Evolutionary conservation across 2,329 filamentous ascomycete species (phyloP).

Genomic region (Conoideocrella luteorostrata): DNA sequence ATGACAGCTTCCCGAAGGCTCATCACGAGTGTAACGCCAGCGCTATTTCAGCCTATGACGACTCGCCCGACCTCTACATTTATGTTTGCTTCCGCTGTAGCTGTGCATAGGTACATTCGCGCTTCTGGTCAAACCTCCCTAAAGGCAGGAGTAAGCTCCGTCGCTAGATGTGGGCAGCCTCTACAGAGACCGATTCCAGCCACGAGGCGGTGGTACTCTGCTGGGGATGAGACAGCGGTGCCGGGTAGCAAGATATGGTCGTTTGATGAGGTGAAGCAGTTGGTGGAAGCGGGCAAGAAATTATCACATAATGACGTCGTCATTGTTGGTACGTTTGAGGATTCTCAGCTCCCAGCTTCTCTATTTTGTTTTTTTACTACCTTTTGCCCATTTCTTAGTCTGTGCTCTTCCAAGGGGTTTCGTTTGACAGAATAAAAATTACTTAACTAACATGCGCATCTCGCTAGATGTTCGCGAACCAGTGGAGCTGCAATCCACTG

Average conservation of each 20-base stretch:
- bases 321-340: slow-evolving; percentile 43
- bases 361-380: not conserved
- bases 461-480: slow-evolving; percentile 70
- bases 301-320: slow-evolving; percentile 21
- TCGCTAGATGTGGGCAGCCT: too few species aligned
- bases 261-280: slow-evolving; percentile 43
- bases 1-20: not conserved
- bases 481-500: slow-evolving; percentile 54
- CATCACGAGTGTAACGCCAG: not conserved
- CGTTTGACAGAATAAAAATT: too few species aligned
- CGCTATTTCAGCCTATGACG: not conserved
- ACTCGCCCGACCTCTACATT: too few species aligned
- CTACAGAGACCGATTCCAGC: too few species aligned
- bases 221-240: slow-evolving; percentile 2
- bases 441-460: too few species aligned
- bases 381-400: not conserved
- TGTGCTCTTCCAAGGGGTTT: not conserved
- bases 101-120: too few species aligned
- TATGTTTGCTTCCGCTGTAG: too few species aligned
- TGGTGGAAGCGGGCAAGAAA: slow-evolving; percentile 20
- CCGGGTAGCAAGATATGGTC: slow-evolving; percentile 34
- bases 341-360: not conserved
- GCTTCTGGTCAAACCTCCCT: too few species aligned
- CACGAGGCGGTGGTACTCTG: slow-evolving; percentile 21
- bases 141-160: too few species aligned